phyloP scores from a whole-genome alignment of 768 basidiomycete genomes.

The Tulasnella sp. region DNA sequence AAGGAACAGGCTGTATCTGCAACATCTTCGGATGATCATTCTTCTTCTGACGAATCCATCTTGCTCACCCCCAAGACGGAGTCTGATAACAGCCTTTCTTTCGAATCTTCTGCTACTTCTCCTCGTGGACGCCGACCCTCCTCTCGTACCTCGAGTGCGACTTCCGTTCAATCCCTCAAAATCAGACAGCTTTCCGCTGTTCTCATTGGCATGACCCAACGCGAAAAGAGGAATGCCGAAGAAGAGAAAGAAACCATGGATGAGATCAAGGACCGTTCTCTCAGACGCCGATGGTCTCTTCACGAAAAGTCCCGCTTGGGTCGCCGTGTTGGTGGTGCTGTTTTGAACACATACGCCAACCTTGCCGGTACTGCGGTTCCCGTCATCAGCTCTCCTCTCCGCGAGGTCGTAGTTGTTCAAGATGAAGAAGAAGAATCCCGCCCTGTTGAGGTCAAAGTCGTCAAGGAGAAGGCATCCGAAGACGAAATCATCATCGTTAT shows the following conservation, averaged over 20 bases:
- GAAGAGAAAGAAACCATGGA: slow-evolving; percentile 19
- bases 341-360: too few relatives aligned
- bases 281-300: slow-evolving; percentile 17
- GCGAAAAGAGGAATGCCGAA: slow-evolving; percentile 5
- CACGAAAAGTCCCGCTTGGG: too few relatives aligned
- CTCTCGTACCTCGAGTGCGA: slow-evolving; percentile 17
- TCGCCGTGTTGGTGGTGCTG: too few relatives aligned
- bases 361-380: too few relatives aligned
- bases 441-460: too few relatives aligned
- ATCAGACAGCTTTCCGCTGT: slow-evolving; percentile 17
- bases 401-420: too few relatives aligned
- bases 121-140: background rate
- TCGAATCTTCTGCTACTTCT: background rate
- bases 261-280: slow-evolving; percentile 7
- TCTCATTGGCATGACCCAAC: slow-evolving; percentile 13
- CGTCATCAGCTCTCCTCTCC: too few relatives aligned
- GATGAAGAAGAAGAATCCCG: too few relatives aligned
- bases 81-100: background rate
- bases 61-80: slow-evolving; percentile 12
- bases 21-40: background rate
- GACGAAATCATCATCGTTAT: too few relatives aligned
- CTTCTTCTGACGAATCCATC: slow-evolving; percentile 6
- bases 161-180: slow-evolving; percentile 6
- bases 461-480: too few relatives aligned
- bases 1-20: background rate